Evolutionary conservation across 345 rosid species (phyloP).

Genomic region (Syzygium aromaticum): DNA sequence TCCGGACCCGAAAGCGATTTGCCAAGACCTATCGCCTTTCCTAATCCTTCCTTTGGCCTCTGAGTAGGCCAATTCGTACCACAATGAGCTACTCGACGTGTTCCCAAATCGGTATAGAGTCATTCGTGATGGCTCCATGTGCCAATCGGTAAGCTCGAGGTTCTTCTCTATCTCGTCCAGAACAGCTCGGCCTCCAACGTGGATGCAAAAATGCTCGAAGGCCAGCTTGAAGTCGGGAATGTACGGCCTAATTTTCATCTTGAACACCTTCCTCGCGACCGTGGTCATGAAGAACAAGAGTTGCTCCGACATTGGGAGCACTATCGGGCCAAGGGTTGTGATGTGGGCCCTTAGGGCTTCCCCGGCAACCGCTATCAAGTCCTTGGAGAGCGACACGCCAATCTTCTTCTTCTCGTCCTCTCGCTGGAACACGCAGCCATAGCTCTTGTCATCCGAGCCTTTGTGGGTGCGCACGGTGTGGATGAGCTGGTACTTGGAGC

Average conservation of each 20-base stretch:
- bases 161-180: conserved; percentile 62
- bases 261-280: conserved; percentile 30
- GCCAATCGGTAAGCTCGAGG: conserved; percentile 46
- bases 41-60: conserved; percentile 63
- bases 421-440: conserved; percentile 39
- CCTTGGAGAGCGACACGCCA: conserved; percentile 49
- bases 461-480: conserved; percentile 50
- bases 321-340: conserved; percentile 54
- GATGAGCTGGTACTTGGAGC: conserved; percentile 41
- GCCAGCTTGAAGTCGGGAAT: conserved; percentile 65
- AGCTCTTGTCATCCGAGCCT: conserved; percentile 41
- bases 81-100: conserved; percentile 59
- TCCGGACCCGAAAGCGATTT: conserved; percentile 71
- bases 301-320: conserved; percentile 53
- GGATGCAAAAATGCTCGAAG: conserved; percentile 70
- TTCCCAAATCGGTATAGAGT: conserved; percentile 64
- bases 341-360: conserved; percentile 54
- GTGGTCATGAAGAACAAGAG: conserved; percentile 27
- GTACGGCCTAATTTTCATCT: conserved; percentile 41
- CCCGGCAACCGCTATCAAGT: conserved; percentile 46
- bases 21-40: conserved; percentile 59
- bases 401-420: conserved; percentile 34
- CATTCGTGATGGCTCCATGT: conserved; percentile 83
- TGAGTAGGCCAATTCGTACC: conserved; percentile 63
- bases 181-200: conserved; percentile 60